Base-by-base conservation (phyloP, 768 basidiomycete genomes). In the Sistotremastrum suecicum region DNA sequence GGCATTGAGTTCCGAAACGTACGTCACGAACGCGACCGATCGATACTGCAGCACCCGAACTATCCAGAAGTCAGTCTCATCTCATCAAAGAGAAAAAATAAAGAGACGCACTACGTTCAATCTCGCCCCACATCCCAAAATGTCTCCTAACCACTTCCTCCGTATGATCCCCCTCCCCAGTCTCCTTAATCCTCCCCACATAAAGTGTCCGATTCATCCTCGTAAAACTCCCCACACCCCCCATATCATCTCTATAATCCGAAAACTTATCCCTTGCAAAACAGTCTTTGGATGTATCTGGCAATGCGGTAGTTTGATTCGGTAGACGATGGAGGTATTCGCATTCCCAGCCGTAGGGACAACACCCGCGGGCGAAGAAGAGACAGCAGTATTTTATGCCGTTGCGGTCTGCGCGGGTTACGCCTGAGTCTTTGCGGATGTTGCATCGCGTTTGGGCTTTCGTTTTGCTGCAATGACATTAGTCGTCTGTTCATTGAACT, bases 231-330 rank as follows among this genome's bases (percentile, higher is more conserved):
- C 95, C 95, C 32, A 98, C 94, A 64, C 95, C 95, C 54, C 95
- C 95, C 95, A 99, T 98, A 60, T 99, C 95, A 60, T 99, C 95
- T 49, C 94, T 70, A 63, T 99, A 99, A 63, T 95, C 91, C 0
- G 91, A 68, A 61, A 97, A 95, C 65, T 97, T 97, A 67, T 95
- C 91, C 40, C 95, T 71, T 0, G 88, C 90, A 59, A 99, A 99
- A 59, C 90, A 94, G 62, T 99, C 95, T 60, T 94, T 87, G 5
- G 91, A 88, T 39, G 80, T 80, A 64, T 98, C 94, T 1, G 92
- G 87, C 7, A 94, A 66, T 7, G 74, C 66, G 46, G 74, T 70
- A 35, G 65, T 60, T 0, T 76, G 71, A 48, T 84, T 77, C 0
- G 94, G 95, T 12, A 99, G 75, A 37, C 74, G 74, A 65, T 99